Percentiles rank a stretch among this genome's conserved stretches.
phyloP scores from a whole-genome alignment of 2,329 filamentous ascomycete genomes.

The Teratosphaeria viscida region DNA sequence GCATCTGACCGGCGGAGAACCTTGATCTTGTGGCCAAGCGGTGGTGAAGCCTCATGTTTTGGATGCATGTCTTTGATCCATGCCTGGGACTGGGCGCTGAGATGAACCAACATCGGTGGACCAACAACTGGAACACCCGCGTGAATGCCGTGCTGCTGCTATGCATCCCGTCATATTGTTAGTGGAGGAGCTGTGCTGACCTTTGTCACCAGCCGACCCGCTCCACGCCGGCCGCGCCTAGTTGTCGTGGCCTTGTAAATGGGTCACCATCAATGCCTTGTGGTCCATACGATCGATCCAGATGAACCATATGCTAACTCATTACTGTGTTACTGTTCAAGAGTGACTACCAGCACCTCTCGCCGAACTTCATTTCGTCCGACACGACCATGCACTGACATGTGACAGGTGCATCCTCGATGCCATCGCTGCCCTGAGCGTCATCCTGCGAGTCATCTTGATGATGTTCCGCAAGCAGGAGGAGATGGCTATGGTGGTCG shows the following conservation, averaged over 20 bases:
- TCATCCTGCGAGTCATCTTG: neutral
- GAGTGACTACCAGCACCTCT: neutral
- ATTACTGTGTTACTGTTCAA: neutral
- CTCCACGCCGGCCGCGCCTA: neutral
- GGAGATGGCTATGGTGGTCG: neutral
- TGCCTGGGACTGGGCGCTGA: no score
- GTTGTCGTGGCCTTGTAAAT: neutral
- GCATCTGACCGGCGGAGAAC: no score
- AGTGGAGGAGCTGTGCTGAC: neutral
- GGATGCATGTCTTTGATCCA: no score
- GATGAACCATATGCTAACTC: neutral
- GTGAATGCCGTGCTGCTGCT: neutral
- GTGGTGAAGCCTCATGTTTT: no score
- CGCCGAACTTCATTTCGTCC: neutral
- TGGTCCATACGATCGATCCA: neutral
- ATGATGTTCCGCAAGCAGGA: neutral
- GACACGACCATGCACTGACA: neutral
- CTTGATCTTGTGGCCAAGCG: no score
- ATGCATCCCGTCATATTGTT: neutral
- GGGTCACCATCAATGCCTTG: neutral
- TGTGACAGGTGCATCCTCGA: neutral
- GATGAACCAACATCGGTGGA: no score
- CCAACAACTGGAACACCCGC: neutral
- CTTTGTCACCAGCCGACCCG: neutral
- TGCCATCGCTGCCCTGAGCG: neutral